phyloP scores from a whole-genome alignment of 2,329 filamentous ascomycete species.

The Alternaria alternata region DNA sequence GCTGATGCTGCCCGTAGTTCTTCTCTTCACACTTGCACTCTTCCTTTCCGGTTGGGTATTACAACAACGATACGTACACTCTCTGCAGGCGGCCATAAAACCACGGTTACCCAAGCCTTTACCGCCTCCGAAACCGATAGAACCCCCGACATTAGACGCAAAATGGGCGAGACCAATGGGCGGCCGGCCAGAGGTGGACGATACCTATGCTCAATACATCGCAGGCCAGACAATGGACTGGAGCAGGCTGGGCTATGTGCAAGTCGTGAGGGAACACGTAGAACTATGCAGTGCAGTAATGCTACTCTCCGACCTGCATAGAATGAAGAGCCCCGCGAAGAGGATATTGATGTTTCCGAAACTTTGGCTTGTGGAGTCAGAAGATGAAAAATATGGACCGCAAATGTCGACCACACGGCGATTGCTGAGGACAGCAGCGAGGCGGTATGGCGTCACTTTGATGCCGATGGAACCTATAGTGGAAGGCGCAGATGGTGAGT shows the following conservation, averaged over 20 bases:
- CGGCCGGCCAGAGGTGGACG: constrained; percentile 37
- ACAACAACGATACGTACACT: constrained; percentile 83
- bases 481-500: constrained; percentile 44
- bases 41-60: constrained; percentile 89
- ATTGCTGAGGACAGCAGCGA: constrained; percentile 55
- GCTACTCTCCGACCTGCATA: constrained; percentile 57
- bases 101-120: constrained; percentile 57
- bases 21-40: constrained; percentile 79
- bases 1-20: constrained; percentile 56
- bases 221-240: constrained; percentile 53
- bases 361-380: constrained; percentile 45
- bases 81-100: constrained; percentile 76
- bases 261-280: constrained; percentile 55
- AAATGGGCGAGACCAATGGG: constrained; percentile 50
- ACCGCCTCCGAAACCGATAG: constrained; percentile 42
- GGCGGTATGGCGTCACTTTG: constrained; percentile 56
- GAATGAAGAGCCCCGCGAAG: constrained; percentile 56
- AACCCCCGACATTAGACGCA: constrained; percentile 44
- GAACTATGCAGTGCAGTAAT: constrained; percentile 61
- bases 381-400: constrained; percentile 51
- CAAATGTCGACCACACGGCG: constrained; percentile 55
- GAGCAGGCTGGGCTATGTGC: constrained; percentile 57
- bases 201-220: constrained; percentile 43
- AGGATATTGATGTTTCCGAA: constrained; percentile 57
- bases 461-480: constrained; percentile 54